Evolutionary conservation across 1,139 yeast species (phyloP).

Genomic region (Hansenula sp.): DNA sequence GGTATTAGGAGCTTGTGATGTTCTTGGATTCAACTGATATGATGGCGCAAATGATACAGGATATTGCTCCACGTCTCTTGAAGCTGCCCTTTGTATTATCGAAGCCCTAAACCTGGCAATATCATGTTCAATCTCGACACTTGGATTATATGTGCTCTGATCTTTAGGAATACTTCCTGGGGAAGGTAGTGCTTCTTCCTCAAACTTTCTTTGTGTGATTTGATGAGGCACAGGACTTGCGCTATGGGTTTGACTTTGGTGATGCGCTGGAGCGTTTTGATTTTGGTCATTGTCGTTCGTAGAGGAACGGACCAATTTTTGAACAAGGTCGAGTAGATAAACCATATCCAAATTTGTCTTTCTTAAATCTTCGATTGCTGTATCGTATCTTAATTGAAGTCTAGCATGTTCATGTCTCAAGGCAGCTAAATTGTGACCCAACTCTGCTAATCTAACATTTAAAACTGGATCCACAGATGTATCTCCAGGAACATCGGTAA

Average conservation of each 20-base stretch:
- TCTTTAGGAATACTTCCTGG: constrained; percentile 13
- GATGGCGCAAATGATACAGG: constrained; percentile 20
- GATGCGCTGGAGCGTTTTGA: constrained; percentile 11
- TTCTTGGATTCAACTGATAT: constrained; percentile 16
- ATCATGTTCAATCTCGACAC: constrained; percentile 21
- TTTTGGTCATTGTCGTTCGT: constrained; percentile 2
- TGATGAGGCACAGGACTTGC: constrained; percentile 5
- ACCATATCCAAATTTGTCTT: constrained; percentile 48
- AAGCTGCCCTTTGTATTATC: constrained; percentile 23
- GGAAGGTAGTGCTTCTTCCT: constrained; percentile 14
- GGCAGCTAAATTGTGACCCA: constrained; percentile 34
- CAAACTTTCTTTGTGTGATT: constrained; percentile 4
- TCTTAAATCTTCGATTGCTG: constrained; percentile 41
- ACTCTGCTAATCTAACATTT: constrained; percentile 36
- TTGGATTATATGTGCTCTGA: not conserved
- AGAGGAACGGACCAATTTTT: constrained; percentile 24
- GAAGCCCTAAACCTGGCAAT: constrained; percentile 23
- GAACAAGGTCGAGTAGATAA: constrained; percentile 43
- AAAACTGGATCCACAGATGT: constrained; percentile 19
- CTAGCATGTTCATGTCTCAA: constrained; percentile 36
- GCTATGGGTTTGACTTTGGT: constrained; percentile 11
- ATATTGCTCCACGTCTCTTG: constrained; percentile 19
- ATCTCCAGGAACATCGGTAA: constrained; percentile 7
- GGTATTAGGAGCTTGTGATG: constrained; percentile 9
- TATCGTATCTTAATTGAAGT: constrained; percentile 41